Conservation (phyloP, 257 asterid species). For the Petunia axillaris region DNA sequence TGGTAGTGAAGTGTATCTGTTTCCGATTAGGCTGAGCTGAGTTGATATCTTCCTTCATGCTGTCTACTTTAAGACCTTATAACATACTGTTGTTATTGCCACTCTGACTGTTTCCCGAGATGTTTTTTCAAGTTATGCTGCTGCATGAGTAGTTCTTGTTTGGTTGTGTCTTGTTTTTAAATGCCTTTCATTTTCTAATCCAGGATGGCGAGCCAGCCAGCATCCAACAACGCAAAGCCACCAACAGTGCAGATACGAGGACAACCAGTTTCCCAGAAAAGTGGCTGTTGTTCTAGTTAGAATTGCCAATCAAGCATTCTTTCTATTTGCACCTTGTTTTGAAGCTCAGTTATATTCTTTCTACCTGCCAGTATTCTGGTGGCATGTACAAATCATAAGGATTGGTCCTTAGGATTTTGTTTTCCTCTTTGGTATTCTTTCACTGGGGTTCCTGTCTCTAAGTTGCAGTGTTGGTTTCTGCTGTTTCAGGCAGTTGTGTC, state of each 20-base stretch:
- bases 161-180: background rate
- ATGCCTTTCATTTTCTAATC: background rate
- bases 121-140: background rate
- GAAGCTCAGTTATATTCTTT: constrained; percentile 44
- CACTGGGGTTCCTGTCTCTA: background rate
- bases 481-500: background rate
- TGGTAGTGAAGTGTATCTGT: background rate
- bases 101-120: too few species aligned
- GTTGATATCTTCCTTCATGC: background rate
- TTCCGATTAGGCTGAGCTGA: background rate
- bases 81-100: background rate
- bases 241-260: constrained; percentile 74
- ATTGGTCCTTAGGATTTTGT: constrained; percentile 30
- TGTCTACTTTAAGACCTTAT: too few species aligned
- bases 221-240: constrained; percentile 53
- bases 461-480: constrained; percentile 13
- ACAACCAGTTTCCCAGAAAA: constrained; percentile 68
- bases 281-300: constrained; percentile 66
- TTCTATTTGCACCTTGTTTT: background rate
- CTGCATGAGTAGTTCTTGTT: background rate
- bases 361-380: constrained; percentile 30
- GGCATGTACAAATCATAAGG: constrained; percentile 42
- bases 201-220: constrained; percentile 80
- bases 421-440: constrained; percentile 27
- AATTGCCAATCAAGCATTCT: constrained; percentile 6